These are phyloP conservation scores for Syncephalis plumigaleata DNA, from an alignment of 371 early-diverging fungal species.

Conservation along the genomic window DNA sequence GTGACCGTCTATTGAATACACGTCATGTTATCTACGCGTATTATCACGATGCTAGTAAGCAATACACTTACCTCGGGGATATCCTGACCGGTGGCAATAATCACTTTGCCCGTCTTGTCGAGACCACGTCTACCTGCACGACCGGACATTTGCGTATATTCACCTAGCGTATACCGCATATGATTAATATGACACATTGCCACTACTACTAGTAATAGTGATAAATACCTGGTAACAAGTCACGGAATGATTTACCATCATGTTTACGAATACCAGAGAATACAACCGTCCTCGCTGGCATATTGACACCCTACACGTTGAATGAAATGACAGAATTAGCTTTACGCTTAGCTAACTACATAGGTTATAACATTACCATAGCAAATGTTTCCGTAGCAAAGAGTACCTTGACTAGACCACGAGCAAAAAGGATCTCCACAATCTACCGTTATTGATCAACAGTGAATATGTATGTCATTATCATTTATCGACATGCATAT, in stretches of 20 bases:
- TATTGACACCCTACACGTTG: slow-evolving; percentile 80
- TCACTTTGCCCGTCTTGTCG: slow-evolving; percentile 88
- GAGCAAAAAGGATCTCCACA: slow-evolving; percentile 93
- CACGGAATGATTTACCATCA: slow-evolving; percentile 74
- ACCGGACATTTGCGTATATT: slow-evolving; percentile 99
- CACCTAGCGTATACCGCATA: slow-evolving; percentile 40
- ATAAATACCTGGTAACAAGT: slow-evolving; percentile 51
- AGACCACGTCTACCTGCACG: slow-evolving; percentile 97
- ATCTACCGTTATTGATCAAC: slow-evolving; percentile 25
- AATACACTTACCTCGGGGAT: neutral
- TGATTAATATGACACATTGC: neutral
- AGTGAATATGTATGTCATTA: neutral
- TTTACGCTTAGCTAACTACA: too few relatives aligned
- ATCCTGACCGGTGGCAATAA: slow-evolving; percentile 42
- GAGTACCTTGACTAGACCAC: slow-evolving; percentile 81
- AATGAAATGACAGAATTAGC: neutral
- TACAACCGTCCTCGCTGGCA: slow-evolving; percentile 94
- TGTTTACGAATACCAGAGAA: slow-evolving; percentile 88
- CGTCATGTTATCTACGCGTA: neutral
- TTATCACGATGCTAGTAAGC: too few relatives aligned
- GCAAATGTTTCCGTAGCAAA: slow-evolving; percentile 95
- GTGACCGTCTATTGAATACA: slow-evolving; percentile 17
- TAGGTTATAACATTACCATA: slow-evolving; percentile 27
- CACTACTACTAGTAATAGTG: neutral
- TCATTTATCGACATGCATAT: neutral